Evolutionary conservation across 352 stramenopile genomes (phyloP).

Genomic region (Pythium biforme): DNA sequence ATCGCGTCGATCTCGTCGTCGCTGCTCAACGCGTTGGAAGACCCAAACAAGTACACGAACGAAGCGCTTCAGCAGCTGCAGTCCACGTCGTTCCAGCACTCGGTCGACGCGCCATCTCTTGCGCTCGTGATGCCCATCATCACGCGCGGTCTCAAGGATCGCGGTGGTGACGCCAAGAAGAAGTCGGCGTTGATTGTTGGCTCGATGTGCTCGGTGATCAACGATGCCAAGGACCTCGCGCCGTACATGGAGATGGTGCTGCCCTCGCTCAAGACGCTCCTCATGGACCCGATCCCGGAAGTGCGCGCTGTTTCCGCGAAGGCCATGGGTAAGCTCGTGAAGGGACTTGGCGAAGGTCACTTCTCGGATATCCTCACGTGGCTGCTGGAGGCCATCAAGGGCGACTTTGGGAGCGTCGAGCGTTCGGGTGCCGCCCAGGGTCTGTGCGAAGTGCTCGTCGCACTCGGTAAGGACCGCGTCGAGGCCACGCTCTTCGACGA

Average conservation of each 20-base stretch:
- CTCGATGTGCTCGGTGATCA: constrained; percentile 99
- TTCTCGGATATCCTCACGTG: constrained; percentile 96
- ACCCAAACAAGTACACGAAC: constrained; percentile 91
- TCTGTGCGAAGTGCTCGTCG: constrained; percentile 95
- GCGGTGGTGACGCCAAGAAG: constrained; percentile 96
- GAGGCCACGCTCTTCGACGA: constrained; percentile 86
- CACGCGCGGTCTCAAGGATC: constrained; percentile 96
- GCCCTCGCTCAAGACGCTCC: constrained; percentile 93
- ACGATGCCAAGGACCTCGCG: constrained; percentile 96
- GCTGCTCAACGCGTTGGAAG: constrained; percentile 95
- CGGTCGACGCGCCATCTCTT: constrained; percentile 98
- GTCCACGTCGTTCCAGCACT: constrained; percentile 98
- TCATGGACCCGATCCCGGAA: constrained; percentile 94
- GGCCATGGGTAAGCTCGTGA: constrained; percentile 93
- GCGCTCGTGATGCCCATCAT: constrained; percentile 99
- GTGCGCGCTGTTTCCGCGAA: constrained; percentile 95
- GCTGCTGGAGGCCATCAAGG: constrained; percentile 96
- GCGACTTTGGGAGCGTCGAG: constrained; percentile 95
- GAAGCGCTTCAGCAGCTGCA: constrained; percentile 97
- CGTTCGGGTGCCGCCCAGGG: constrained; percentile 97
- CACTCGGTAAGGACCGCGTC: constrained; percentile 76
- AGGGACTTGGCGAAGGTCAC: constrained; percentile 94
- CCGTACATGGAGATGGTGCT: constrained; percentile 98
- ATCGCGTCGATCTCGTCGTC: constrained; percentile 94
- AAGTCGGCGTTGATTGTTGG: constrained; percentile 98